Evolutionary conservation across 352 stramenopile genomes (phyloP).

Genomic region (Pseudoperonospora humuli): DNA sequence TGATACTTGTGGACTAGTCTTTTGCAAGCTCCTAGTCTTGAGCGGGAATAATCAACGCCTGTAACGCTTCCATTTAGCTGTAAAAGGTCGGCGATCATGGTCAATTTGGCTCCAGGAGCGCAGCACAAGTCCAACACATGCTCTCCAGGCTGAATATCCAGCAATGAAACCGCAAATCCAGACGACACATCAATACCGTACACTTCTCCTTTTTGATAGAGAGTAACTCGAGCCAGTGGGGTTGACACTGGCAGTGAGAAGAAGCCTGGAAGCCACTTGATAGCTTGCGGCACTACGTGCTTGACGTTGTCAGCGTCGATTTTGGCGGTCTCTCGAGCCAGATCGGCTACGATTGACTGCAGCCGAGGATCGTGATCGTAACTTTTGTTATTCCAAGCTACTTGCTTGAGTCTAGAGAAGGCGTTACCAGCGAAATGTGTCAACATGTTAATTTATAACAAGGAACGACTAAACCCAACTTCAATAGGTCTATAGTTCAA

Average conservation of each 20-base stretch:
- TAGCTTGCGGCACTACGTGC: conserved; percentile 11
- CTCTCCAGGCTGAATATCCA: conserved; percentile 58
- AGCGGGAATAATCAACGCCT: conserved; percentile 83
- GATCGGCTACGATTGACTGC: conserved; percentile 13
- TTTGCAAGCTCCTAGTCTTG: conserved; percentile 78
- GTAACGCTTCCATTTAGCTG: conserved; percentile 54
- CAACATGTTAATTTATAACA: not conserved
- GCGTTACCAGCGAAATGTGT: not conserved
- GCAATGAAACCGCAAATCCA: conserved; percentile 53
- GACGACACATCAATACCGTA: conserved; percentile 83
- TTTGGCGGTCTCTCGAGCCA: conserved; percentile 12
- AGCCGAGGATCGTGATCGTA: conserved; percentile 10
- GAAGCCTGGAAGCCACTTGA: conserved; percentile 54
- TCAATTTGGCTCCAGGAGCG: conserved; percentile 89
- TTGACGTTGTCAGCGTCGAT: not conserved
- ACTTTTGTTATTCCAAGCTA: not conserved
- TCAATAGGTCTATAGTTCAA: not conserved
- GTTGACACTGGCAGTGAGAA: conserved; percentile 47
- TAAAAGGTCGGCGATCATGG: conserved; percentile 83
- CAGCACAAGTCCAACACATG: conserved; percentile 93
- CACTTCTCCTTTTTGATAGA: conserved; percentile 49
- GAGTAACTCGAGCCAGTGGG: conserved; percentile 33
- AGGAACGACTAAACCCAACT: conserved; percentile 22
- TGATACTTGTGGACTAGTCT: conserved; percentile 91
- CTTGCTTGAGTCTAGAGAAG: conserved; percentile 24